These are phyloP conservation scores for Teratosphaeria zuluensis DNA, from an alignment of 2,329 filamentous ascomycete species.

Conservation along the genomic window DNA sequence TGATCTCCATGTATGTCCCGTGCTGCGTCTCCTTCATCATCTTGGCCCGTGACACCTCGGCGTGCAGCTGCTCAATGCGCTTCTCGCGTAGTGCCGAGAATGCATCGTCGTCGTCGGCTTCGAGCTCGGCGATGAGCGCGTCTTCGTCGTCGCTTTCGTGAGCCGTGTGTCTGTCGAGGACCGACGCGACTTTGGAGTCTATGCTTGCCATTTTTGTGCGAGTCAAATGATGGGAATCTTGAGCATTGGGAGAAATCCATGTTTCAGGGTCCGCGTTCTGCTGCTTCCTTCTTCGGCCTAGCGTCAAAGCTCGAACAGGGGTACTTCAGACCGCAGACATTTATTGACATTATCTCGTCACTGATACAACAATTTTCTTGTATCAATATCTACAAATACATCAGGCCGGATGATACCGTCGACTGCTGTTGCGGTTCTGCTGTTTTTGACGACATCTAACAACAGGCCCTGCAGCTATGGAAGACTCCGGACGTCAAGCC, in stretches of 20 bases:
- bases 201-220: constrained; percentile 32
- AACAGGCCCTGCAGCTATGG: too few species aligned
- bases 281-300: too few species aligned
- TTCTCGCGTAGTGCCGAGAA: constrained; percentile 47
- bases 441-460: too few species aligned
- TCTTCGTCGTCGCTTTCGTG: constrained; percentile 42
- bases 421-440: too few species aligned
- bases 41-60: constrained; percentile 45
- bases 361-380: too few species aligned
- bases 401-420: too few species aligned
- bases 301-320: too few species aligned
- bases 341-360: too few species aligned
- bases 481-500: too few species aligned
- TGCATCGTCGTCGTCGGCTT: constrained; percentile 42
- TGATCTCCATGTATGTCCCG: constrained; percentile 47
- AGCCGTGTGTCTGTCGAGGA: constrained; percentile 34
- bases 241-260: neutral
- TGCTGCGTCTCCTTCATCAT: constrained; percentile 32
- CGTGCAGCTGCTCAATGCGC: constrained; percentile 48
- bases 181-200: constrained; percentile 41
- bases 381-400: too few species aligned
- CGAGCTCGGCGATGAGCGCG: constrained; percentile 50
- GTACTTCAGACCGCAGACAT: too few species aligned
- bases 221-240: neutral
- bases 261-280: neutral